Percentiles rank a stretch among this genome's conserved stretches.
phyloP scores from a whole-genome alignment of 2,329 filamentous ascomycete genomes.

The Lomentospora prolificans region DNA sequence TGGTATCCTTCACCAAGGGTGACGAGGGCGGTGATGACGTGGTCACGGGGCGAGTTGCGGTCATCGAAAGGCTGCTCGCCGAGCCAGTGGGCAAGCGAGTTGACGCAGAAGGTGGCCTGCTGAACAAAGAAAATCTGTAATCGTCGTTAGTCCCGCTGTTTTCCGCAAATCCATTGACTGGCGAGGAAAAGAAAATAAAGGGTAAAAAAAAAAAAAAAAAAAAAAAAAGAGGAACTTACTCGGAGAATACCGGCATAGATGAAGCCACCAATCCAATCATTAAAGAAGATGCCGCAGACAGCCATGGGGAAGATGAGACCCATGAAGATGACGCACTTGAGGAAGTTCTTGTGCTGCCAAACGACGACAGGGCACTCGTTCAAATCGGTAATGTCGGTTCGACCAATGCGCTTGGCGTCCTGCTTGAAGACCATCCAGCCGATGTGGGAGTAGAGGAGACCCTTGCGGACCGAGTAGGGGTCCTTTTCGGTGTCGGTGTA shows the following conservation, averaged over 20 bases:
- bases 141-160: background rate
- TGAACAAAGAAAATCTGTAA: constrained; percentile 69
- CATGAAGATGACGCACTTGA: constrained; percentile 71
- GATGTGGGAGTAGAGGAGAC: constrained; percentile 71
- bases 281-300: constrained; percentile 69
- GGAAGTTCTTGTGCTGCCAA: constrained; percentile 81
- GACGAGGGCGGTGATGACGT: constrained; percentile 75
- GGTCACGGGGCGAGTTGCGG: constrained; percentile 82
- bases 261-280: constrained; percentile 72
- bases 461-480: constrained; percentile 84
- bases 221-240: constrained; percentile 1
- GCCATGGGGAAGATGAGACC: constrained; percentile 65
- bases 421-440: constrained; percentile 94
- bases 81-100: constrained; percentile 83
- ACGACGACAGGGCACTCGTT: constrained; percentile 79
- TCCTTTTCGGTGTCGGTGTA: constrained; percentile 92
- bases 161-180: too few relatives aligned
- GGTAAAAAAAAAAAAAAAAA: too few relatives aligned
- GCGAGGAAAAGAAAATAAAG: too few relatives aligned
- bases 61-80: constrained; percentile 89
- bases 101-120: constrained; percentile 89
- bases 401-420: constrained; percentile 80
- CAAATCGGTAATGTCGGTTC: constrained; percentile 78
- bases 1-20: constrained; percentile 86
- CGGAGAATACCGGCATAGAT: constrained; percentile 78